Base-by-base conservation (phyloP, 306 rosid species). In the Ceratonia siliqua region DNA sequence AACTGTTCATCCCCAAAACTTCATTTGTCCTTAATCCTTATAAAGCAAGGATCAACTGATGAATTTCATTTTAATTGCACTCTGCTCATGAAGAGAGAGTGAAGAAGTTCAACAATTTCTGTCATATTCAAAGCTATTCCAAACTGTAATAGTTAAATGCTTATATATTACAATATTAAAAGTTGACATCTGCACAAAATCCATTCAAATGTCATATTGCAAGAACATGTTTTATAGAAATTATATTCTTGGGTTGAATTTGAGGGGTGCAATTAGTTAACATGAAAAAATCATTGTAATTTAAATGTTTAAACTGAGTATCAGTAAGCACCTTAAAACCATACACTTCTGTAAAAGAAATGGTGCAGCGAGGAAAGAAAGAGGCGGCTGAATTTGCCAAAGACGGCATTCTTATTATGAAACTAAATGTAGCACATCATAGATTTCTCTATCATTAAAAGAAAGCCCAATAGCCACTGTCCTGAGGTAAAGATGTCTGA, bases 1-100 rank as follows among this genome's bases (percentile, higher is more conserved):
- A 72, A 78, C 25, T 20, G 6, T 42, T 49, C 39, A 57, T n/a
- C 62, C 55, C 15, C 22, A 30, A 52, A 75, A 66, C 15, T 58
- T 27, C 57, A 39, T 8, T 35, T 21, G 8, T 5, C n/a, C n/a
- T n/a, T n/a, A n/a, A 28, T 61, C 15, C 27, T 41, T 11, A 32
- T 68, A 69, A 67, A 55, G 14, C 24, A 39, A 55, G 35, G 35
- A 10, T 36, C 0, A 30, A 33, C 32, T 8, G 49, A 27, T 25
- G 32, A 56, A 56, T 33, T 55, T 32, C n/a, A 52, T 41, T 10
- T 59, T 17, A 20, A 10, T 11, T 28, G 32, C 4, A 28, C 2
- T 2, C 4, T 28, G 32, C 4, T 2, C 11, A 8, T 35, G 5
- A 35, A 35, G 39, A 35, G 39, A 5, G 6, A 35, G 5, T 6